Evolutionary conservation across 1,284 basidiomycete genomes (phyloP).

Genomic region (Pterulicium gracile): DNA sequence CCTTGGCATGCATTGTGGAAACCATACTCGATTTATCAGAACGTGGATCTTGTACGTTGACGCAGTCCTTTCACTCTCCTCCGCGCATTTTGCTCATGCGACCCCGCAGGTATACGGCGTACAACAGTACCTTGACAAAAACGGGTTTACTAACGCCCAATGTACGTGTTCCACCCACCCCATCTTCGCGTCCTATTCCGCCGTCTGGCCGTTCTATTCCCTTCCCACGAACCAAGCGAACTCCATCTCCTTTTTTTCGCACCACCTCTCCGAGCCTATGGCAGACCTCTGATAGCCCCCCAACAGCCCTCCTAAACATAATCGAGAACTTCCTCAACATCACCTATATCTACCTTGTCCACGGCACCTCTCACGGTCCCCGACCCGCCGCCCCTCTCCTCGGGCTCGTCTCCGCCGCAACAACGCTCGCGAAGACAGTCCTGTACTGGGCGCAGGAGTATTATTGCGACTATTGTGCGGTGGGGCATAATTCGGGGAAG

Average conservation of each 20-base stretch:
- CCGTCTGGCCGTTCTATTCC: neutral
- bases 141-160: constrained; percentile 86
- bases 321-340: constrained; percentile 73
- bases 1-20: constrained; percentile 85
- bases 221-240: neutral
- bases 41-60: constrained; percentile 39
- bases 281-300: constrained; percentile 4
- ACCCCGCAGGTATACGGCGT: constrained; percentile 58
- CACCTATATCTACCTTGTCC: constrained; percentile 65
- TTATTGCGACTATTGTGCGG: constrained; percentile 57
- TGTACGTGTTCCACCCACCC: constrained; percentile 40
- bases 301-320: constrained; percentile 66
- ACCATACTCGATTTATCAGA: constrained; percentile 69
- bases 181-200: neutral
- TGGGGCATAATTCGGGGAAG: constrained; percentile 60
- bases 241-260: neutral
- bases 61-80: neutral
- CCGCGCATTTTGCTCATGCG: neutral
- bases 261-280: constrained; percentile 1
- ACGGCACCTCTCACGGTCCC: constrained; percentile 29
- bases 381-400: constrained; percentile 61
- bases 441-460: constrained; percentile 78
- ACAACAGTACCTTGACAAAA: constrained; percentile 44
- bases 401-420: constrained; percentile 60
- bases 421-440: constrained; percentile 80